These are phyloP conservation scores for Scedosporium boydii DNA, from an alignment of 2,329 filamentous ascomycete species.

Conservation along the genomic window DNA sequence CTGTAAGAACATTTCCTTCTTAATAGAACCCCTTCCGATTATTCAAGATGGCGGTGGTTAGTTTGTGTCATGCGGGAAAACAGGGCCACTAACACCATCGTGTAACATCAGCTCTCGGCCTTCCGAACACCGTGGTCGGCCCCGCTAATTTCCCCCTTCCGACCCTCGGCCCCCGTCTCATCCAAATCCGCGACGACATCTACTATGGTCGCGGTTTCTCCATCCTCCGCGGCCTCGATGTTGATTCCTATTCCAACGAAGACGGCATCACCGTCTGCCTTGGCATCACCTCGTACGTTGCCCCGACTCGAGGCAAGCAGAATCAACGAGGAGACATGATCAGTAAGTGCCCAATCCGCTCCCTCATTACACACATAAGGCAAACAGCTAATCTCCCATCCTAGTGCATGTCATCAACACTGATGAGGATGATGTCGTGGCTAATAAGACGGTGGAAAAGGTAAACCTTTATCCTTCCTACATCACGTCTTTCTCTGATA, in stretches of 20 bases:
- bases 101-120: neutral
- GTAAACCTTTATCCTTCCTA: conserved; percentile 14
- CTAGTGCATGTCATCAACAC: conserved; percentile 19
- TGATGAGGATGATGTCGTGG: conserved; percentile 5
- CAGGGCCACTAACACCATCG: neutral
- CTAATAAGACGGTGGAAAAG: conserved; percentile 6
- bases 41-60: neutral
- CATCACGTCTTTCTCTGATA: conserved; percentile 16
- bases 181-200: conserved; percentile 35
- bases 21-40: neutral
- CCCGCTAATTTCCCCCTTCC: conserved; percentile 43
- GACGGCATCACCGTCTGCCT: conserved; percentile 52
- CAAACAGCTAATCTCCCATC: conserved; percentile 43
- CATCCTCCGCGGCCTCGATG: conserved; percentile 47
- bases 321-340: conserved; percentile 23
- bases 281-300: conserved; percentile 50
- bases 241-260: conserved; percentile 40
- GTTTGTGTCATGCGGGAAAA: neutral
- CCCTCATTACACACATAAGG: conserved; percentile 18
- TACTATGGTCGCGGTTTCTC: conserved; percentile 52
- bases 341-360: conserved; percentile 19
- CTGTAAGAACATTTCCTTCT: conserved; percentile 3
- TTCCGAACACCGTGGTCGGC: conserved; percentile 7
- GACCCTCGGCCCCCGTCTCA: conserved; percentile 35
- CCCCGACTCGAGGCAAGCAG: conserved; percentile 40